Base-by-base conservation (phyloP, 2,329 filamentous ascomycete species). In the Penicillium sp. region DNA sequence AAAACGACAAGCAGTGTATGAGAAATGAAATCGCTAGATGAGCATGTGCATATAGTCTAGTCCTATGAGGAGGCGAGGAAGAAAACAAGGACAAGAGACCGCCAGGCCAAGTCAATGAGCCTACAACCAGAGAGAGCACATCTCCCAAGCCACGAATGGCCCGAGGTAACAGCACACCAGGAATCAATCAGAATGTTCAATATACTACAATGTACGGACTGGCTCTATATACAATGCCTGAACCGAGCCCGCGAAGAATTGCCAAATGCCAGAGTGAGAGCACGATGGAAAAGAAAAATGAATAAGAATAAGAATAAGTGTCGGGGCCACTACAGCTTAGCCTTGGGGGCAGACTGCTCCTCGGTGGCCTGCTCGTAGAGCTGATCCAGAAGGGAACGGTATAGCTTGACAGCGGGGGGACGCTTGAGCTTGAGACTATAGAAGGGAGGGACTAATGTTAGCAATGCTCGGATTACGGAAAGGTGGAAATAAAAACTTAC, bases 341-440 rank as follows among this genome's bases (percentile, higher is more conserved):
- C 73, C 50, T 69, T 74, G 16, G 72, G 69, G 42, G 69, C 64
- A n/a, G 66, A 70, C 45, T 73, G 58, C 52, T 71, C 71, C 29
- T 71, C 73, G n/a, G 71, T 60, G 14, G 79, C 79, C 68, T 86
- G 82, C 31, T 79, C 80, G 64, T 89, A 89, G 65, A 87, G 78
- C 59, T 81, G 77, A 61, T 88, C 85, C 24, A 88, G 70, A 34
- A 84, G 69, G 42, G 75, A 63, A 53, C 85, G 79, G 70, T 82
- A 89, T 60, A 74, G 77, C 78, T 88, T 89, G 26, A 81, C 85
- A 5, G 84, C 80, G 60, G 87, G 85, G 46, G 87, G 85, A 42
- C 87, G 82, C 78, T 90, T 90, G 67, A 90, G 76, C 73, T 90
- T 90, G 59, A 90, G 74, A 53, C 86, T 89, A 13, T 22, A 59